A percentile compares a stretch with the other conserved stretches of the same genome.
Conservation (phyloP, 2,329 filamentous ascomycete species). For the Penicillium sp. region DNA sequence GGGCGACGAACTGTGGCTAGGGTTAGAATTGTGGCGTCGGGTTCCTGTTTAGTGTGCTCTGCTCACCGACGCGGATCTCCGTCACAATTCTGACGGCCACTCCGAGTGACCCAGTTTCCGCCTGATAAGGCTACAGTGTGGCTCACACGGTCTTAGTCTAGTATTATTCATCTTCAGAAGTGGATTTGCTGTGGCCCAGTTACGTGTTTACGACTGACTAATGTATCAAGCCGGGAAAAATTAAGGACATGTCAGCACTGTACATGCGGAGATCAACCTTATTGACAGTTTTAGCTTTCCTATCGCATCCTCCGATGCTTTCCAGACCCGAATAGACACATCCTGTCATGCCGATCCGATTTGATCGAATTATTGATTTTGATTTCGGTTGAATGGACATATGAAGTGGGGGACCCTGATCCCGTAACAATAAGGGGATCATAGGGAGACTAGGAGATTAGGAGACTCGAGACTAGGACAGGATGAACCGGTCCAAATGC, state of each 20-base stretch:
- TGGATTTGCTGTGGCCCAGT: background rate
- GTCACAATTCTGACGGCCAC: constrained; percentile 10
- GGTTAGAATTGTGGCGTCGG: constrained; percentile 10
- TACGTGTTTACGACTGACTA: background rate
- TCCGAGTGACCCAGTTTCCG: constrained; percentile 5
- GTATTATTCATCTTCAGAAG: background rate
- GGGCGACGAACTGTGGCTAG: constrained; percentile 12
- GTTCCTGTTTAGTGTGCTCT: constrained; percentile 5
- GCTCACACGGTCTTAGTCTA: background rate
- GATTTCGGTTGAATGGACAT: background rate
- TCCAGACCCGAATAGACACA: background rate
- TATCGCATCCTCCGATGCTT: background rate
- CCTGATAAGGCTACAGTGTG: constrained; percentile 13
- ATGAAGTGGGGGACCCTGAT: background rate
- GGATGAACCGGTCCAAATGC: background rate
- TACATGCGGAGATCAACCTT: background rate
- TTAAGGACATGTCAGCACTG: background rate
- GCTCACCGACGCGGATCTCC: constrained; percentile 11
- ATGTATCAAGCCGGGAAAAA: background rate
- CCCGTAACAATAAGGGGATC: background rate
- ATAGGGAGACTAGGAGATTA: background rate
- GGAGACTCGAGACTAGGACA: too few species aligned
- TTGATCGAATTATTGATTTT: background rate
- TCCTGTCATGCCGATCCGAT: background rate
- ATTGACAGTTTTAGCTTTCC: background rate